These are phyloP conservation scores for Fusarium anguioides DNA, from an alignment of 2,329 filamentous ascomycete species.

Conservation along the genomic window DNA sequence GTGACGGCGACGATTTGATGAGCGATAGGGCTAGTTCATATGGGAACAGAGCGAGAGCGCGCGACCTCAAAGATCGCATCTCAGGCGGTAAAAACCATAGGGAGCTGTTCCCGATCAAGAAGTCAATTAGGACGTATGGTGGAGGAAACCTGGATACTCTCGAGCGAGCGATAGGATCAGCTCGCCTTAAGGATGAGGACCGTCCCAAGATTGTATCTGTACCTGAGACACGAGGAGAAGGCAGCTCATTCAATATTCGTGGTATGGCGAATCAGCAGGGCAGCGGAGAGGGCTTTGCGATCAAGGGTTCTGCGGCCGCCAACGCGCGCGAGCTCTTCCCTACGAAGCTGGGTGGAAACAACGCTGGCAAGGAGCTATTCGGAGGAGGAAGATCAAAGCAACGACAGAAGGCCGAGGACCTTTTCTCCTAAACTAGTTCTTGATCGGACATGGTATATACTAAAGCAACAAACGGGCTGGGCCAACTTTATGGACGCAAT, in stretches of 20 bases:
- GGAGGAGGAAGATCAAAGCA: slow-evolving; percentile 61
- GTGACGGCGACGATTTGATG: slow-evolving; percentile 56
- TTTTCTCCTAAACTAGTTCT: slow-evolving; percentile 68
- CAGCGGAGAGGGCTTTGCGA: slow-evolving; percentile 65
- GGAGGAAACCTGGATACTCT: slow-evolving; percentile 53
- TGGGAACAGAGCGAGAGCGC: slow-evolving; percentile 50
- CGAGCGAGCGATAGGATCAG: slow-evolving; percentile 54
- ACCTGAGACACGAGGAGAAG: slow-evolving; percentile 54
- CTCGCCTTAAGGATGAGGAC: slow-evolving; percentile 52
- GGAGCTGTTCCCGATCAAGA: slow-evolving; percentile 55
- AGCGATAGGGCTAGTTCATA: slow-evolving; percentile 47
- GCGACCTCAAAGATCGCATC: slow-evolving; percentile 50
- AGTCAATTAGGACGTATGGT: slow-evolving; percentile 37
- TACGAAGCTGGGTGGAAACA: slow-evolving; percentile 65
- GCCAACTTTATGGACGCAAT: slow-evolving; percentile 12
- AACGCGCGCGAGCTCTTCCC: slow-evolving; percentile 76
- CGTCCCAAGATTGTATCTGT: slow-evolving; percentile 69
- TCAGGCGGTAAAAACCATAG: slow-evolving; percentile 48
- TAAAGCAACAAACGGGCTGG: not conserved
- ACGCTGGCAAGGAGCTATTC: slow-evolving; percentile 77
- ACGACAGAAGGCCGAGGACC: slow-evolving; percentile 77
- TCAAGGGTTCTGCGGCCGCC: slow-evolving; percentile 67
- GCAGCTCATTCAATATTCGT: slow-evolving; percentile 68
- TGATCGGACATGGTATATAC: slow-evolving; percentile 46
- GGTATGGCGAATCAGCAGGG: slow-evolving; percentile 63